A percentile compares a stretch with the other conserved stretches of the same genome.
Conservation (phyloP, 495 filamentous ascomycete species). For the Neurospora sp. region DNA sequence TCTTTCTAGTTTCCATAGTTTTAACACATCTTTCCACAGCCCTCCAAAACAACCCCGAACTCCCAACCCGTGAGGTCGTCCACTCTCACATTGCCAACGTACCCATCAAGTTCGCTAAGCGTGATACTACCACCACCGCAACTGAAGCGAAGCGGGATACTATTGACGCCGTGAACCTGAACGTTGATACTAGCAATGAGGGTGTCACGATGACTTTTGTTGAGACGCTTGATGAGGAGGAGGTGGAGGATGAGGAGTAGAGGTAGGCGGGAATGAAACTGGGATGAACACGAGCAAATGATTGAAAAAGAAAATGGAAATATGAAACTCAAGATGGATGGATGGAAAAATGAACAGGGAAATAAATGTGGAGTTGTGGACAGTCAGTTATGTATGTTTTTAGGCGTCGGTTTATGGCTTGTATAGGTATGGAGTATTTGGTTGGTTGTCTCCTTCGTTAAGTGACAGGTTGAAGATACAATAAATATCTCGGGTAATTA, state of each 20-base stretch:
- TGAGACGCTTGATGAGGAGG: conserved; percentile 31
- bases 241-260: conserved; percentile 17
- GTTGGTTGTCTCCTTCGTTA: not conserved
- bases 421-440: not conserved
- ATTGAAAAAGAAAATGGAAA: not conserved
- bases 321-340: not conserved
- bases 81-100: conserved; percentile 13
- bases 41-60: conserved; percentile 22
- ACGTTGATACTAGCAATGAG: conserved; percentile 32
- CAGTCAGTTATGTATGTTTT: not conserved
- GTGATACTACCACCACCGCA: conserved; percentile 10
- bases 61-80: conserved; percentile 19
- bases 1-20: conserved; percentile 2
- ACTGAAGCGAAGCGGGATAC: not conserved
- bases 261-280: not conserved
- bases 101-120: conserved; percentile 15
- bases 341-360: not conserved
- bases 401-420: not conserved
- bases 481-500: not conserved
- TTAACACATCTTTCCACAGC: conserved; percentile 14
- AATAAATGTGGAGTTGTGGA: not conserved
- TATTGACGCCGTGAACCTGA: conserved; percentile 40
- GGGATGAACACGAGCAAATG: not conserved
- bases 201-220: conserved; percentile 43
- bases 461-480: not conserved